Evolutionary conservation across 2,329 filamentous ascomycete genomes (phyloP).

Genomic region (Diaporthe citrichinensis): DNA sequence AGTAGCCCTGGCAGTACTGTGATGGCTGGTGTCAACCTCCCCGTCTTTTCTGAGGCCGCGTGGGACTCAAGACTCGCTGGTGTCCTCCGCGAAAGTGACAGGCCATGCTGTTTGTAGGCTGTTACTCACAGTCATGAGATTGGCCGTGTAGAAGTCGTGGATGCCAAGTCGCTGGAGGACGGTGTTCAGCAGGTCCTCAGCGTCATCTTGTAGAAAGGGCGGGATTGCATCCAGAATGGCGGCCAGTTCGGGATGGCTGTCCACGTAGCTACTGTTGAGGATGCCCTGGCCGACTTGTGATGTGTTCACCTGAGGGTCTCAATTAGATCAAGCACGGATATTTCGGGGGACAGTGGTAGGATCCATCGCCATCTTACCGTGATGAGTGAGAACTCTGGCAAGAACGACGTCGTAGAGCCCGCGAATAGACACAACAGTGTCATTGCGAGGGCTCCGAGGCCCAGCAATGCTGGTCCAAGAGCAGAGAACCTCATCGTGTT

Average conservation of each 20-base stretch:
- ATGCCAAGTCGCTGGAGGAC: slow-evolving; percentile 13
- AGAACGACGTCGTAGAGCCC: slow-evolving; percentile 28
- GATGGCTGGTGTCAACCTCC: neutral
- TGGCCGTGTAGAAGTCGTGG: slow-evolving; percentile 29
- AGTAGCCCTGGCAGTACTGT: slow-evolving; percentile 33
- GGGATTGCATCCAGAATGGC: slow-evolving; percentile 24
- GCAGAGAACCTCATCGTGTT: slow-evolving; percentile 36
- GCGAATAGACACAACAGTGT: slow-evolving; percentile 32
- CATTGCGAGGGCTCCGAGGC: slow-evolving; percentile 22
- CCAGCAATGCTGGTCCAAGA: slow-evolving; percentile 9
- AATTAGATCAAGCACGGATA: neutral
- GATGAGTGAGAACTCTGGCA: slow-evolving; percentile 28
- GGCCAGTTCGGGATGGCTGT: slow-evolving; percentile 17
- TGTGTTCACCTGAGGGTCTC: slow-evolving; percentile 20
- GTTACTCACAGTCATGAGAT: slow-evolving; percentile 12
- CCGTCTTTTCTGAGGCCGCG: no score
- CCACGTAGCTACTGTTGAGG: slow-evolving; percentile 28
- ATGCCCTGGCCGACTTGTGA: slow-evolving; percentile 30
- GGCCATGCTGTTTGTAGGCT: neutral
- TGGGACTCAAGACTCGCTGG: neutral
- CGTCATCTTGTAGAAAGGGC: neutral
- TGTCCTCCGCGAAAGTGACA: no score
- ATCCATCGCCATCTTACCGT: slow-evolving; percentile 2
- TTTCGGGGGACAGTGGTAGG: neutral
- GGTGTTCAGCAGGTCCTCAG: slow-evolving; percentile 18